Conservation (phyloP, 768 basidiomycete genomes). For the Phlegmacium glaucopus region DNA sequence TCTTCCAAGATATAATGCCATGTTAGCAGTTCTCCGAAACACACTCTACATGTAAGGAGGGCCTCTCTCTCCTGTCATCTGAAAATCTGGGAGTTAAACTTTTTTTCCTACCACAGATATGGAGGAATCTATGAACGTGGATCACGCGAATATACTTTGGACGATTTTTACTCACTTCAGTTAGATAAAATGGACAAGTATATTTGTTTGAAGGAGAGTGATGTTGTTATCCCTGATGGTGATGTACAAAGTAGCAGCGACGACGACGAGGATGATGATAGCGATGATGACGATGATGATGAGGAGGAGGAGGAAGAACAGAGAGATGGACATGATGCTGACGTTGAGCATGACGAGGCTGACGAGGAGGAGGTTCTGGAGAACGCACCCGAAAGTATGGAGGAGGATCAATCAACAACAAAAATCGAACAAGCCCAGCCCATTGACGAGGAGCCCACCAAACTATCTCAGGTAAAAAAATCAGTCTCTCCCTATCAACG, state of each 20-base stretch:
- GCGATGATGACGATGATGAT: constrained; percentile 53
- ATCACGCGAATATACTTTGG: constrained; percentile 81
- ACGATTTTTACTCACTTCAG: constrained; percentile 80
- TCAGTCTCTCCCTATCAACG: not conserved
- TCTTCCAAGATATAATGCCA: constrained; percentile 78
- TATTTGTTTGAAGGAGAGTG: constrained; percentile 67
- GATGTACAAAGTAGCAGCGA: constrained; percentile 62
- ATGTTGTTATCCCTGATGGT: constrained; percentile 56
- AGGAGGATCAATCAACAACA: constrained; percentile 1
- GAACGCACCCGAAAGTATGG: constrained; percentile 4
- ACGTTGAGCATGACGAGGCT: constrained; percentile 22
- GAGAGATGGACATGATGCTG: constrained; percentile 42
- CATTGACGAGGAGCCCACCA: not conserved
- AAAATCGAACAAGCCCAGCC: no score
- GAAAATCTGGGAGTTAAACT: no score
- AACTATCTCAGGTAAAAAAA: not conserved
- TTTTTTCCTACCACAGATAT: constrained; percentile 46
- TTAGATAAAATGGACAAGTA: constrained; percentile 87
- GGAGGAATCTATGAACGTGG: constrained; percentile 88
- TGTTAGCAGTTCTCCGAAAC: constrained; percentile 82
- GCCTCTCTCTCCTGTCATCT: not conserved
- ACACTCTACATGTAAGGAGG: constrained; percentile 75
- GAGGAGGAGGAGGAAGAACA: constrained; percentile 39
- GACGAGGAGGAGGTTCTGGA: constrained; percentile 22
- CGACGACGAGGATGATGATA: constrained; percentile 57